Percentiles rank a stretch among this genome's conserved stretches.
Evolutionary conservation across 2,329 filamentous ascomycete genomes (phyloP).

Genomic region (Aschersonia sp.): DNA sequence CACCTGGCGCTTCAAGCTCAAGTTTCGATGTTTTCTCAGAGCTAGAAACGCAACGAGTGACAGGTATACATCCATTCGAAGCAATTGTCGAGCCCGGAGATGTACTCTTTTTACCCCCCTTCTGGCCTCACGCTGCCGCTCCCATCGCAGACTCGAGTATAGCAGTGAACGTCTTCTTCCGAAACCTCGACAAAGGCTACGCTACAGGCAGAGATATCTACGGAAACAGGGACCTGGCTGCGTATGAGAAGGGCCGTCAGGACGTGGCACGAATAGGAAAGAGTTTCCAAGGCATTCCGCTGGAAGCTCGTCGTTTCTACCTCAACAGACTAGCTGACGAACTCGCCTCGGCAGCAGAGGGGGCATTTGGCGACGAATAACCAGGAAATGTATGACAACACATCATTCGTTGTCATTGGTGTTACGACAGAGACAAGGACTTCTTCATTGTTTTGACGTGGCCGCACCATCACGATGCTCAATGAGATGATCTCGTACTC

Average conservation of each 20-base stretch:
- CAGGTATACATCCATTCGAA: conserved; percentile 48
- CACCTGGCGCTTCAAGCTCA: conserved; percentile 68
- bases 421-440: no score
- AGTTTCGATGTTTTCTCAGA: conserved; percentile 55
- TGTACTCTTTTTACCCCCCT: conserved; percentile 63
- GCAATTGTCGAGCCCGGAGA: conserved; percentile 56
- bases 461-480: no score
- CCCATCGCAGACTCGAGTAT: conserved; percentile 48
- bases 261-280: conserved; percentile 55
- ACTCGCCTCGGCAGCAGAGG: conserved; percentile 22
- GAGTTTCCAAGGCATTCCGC: conserved; percentile 49
- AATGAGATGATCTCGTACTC: no score
- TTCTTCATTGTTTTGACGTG: no score
- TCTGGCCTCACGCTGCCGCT: conserved; percentile 70
- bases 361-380: neutral
- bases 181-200: conserved; percentile 52
- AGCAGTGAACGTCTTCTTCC: conserved; percentile 85
- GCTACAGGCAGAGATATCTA: conserved; percentile 71
- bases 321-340: conserved; percentile 58
- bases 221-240: conserved; percentile 71
- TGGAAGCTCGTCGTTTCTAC: conserved; percentile 61
- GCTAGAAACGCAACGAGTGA: conserved; percentile 23
- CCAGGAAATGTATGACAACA: no score
- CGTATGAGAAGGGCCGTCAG: conserved; percentile 67
- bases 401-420: no score